phyloP scores from a whole-genome alignment of 768 basidiomycete species.

The Lactifluus piperatus region DNA sequence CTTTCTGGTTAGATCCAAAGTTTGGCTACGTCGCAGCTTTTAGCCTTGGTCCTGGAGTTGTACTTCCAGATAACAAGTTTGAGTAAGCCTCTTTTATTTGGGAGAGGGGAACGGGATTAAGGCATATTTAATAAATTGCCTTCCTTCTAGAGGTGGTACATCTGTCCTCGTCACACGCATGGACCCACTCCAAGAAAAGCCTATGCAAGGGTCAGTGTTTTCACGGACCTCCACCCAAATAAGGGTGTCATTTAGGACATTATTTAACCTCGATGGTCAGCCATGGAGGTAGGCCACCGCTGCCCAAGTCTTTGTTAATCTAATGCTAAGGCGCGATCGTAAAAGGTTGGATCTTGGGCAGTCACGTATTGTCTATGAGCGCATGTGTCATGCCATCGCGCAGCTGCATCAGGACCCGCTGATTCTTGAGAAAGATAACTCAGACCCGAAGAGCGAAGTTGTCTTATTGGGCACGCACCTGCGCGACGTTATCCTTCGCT shows the following conservation, averaged over 20 bases:
- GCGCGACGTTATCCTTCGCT: conserved; percentile 58
- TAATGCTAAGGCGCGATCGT: background rate
- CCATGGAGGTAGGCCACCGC: conserved; percentile 35
- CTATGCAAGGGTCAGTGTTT: conserved; percentile 48
- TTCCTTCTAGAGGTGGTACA: conserved; percentile 48
- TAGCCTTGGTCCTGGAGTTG: conserved; percentile 49
- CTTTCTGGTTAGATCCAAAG: conserved; percentile 59
- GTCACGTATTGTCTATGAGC: conserved; percentile 53
- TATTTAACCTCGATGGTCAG: conserved; percentile 36
- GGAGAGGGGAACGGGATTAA: conserved; percentile 14
- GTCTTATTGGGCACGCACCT: conserved; percentile 65
- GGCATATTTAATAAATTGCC: background rate
- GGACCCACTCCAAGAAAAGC: conserved; percentile 51
- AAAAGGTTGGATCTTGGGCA: conserved; percentile 57
- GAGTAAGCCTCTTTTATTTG: conserved; percentile 38
- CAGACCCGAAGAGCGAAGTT: conserved; percentile 34
- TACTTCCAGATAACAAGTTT: conserved; percentile 58
- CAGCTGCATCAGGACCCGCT: conserved; percentile 47
- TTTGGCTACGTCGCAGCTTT: conserved; percentile 64
- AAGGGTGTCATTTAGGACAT: conserved; percentile 47
- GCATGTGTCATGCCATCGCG: conserved; percentile 61
- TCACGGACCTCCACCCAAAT: conserved; percentile 42
- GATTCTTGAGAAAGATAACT: conserved; percentile 28
- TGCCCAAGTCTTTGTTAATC: background rate
- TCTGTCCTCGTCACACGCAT: conserved; percentile 55